Percentiles rank a stretch among this genome's conserved stretches.
phyloP scores from a whole-genome alignment of 2,329 filamentous ascomycete genomes.

The Dothiorella sarmentorum region DNA sequence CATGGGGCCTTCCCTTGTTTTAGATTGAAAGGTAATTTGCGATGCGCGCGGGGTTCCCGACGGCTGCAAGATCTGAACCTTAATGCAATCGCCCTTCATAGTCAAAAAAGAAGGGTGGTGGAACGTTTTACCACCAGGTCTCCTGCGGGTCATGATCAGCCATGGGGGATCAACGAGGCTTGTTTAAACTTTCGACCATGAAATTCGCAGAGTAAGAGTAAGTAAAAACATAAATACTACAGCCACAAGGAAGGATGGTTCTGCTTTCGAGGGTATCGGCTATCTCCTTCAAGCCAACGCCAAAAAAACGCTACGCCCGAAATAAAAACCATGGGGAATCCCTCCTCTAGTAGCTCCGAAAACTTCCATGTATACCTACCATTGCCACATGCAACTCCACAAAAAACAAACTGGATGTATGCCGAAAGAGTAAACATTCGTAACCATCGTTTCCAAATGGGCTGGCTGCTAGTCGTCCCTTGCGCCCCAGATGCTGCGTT shows the following conservation, averaged over 20 bases:
- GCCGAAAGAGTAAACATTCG: background rate
- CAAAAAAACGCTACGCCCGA: constrained; percentile 10
- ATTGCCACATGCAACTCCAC: background rate
- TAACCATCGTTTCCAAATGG: background rate
- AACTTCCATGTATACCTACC: background rate
- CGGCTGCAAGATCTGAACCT: background rate
- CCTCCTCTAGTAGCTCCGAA: background rate
- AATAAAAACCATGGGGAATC: background rate
- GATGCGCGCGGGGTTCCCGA: background rate
- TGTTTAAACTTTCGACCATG: background rate
- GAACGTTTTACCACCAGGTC: background rate
- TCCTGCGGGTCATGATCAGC: background rate
- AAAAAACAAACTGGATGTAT: background rate
- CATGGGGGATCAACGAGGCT: background rate
- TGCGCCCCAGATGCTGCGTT: constrained; percentile 38
- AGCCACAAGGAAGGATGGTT: background rate
- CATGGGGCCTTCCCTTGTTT: too few species aligned
- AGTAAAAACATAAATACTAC: too few species aligned
- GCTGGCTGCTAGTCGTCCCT: background rate
- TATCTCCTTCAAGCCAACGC: constrained; percentile 1
- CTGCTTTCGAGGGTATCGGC: constrained; percentile 5
- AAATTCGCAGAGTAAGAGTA: background rate
- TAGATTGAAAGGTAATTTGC: too few species aligned
- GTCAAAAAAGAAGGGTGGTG: background rate
- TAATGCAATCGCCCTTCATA: background rate